phyloP scores from a whole-genome alignment of 495 filamentous ascomycete genomes.

The Mytilinidion resinicola region DNA sequence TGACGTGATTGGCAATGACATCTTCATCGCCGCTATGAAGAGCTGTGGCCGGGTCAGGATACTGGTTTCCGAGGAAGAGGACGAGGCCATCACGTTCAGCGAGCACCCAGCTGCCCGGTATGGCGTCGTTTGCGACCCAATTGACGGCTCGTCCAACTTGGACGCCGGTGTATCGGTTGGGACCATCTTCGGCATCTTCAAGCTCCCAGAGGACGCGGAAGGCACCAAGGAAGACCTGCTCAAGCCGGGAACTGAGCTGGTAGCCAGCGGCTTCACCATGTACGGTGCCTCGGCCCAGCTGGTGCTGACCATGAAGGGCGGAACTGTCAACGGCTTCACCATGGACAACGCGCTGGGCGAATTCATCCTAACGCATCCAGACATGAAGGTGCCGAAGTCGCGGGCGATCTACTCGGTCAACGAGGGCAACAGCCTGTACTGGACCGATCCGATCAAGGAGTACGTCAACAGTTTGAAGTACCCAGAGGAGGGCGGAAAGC shows the following conservation, averaged over 20 bases:
- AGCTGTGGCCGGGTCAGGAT: slow-evolving; percentile 83
- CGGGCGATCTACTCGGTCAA: slow-evolving; percentile 95
- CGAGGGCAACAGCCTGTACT: slow-evolving; percentile 94
- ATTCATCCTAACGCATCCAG: slow-evolving; percentile 95
- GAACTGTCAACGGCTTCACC: slow-evolving; percentile 92
- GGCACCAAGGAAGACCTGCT: slow-evolving; percentile 78
- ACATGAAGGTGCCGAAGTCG: slow-evolving; percentile 78
- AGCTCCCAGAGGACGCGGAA: slow-evolving; percentile 63
- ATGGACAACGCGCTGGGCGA: slow-evolving; percentile 93
- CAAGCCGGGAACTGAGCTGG: slow-evolving; percentile 79
- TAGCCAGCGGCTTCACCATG: slow-evolving; percentile 97
- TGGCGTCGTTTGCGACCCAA: slow-evolving; percentile 94
- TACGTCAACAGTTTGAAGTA: slow-evolving; percentile 88
- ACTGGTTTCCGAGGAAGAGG: slow-evolving; percentile 94
- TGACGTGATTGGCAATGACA: slow-evolving; percentile 96
- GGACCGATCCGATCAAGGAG: slow-evolving; percentile 79
- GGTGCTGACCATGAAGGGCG: slow-evolving; percentile 93
- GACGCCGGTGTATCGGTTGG: slow-evolving; percentile 97
- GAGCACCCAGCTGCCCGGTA: slow-evolving; percentile 77
- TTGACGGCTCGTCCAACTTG: slow-evolving; percentile 94
- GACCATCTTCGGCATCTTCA: slow-evolving; percentile 95
- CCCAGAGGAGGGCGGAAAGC: slow-evolving; percentile 68
- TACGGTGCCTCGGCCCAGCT: slow-evolving; percentile 95
- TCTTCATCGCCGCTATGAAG: slow-evolving; percentile 91
- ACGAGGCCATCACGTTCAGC: slow-evolving; percentile 80